These are phyloP conservation scores for Clausena lansium DNA, from an alignment of 345 rosid species.

Conservation along the genomic window DNA sequence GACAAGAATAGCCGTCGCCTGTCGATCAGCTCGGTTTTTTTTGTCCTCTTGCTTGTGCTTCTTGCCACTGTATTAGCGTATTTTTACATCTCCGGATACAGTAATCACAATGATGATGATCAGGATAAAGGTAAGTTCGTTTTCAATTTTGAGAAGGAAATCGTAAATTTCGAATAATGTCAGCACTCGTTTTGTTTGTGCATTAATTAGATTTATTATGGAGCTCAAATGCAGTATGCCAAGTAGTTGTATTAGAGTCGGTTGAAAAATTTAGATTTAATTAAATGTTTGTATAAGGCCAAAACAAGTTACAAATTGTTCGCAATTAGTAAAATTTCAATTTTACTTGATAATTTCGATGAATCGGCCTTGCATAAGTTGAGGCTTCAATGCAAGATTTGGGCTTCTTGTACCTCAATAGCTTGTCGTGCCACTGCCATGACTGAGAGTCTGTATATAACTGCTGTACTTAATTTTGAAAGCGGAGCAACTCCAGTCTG, in stretches of 20 bases:
- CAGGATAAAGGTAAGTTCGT: slow-evolving; percentile 41
- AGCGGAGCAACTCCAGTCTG: not conserved
- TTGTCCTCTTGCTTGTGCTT: slow-evolving; percentile 54
- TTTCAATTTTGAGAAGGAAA: not conserved
- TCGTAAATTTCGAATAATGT: not conserved
- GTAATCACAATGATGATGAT: slow-evolving; percentile 11
- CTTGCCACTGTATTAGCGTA: slow-evolving; percentile 61
- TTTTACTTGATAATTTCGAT: not conserved
- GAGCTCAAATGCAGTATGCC: not conserved
- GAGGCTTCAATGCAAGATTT: not conserved
- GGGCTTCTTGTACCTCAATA: not conserved
- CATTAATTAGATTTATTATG: not conserved
- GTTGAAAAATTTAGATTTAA: not conserved
- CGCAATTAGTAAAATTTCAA: not conserved
- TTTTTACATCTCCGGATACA: slow-evolving; percentile 47
- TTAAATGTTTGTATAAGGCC: not conserved
- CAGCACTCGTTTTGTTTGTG: not conserved
- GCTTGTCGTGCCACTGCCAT: not conserved
- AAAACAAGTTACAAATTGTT: not conserved
- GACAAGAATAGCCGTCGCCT: slow-evolving; percentile 51
- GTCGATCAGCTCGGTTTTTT: slow-evolving; percentile 44
- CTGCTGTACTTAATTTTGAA: not conserved
- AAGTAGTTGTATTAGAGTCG: not conserved
- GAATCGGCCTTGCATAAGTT: not conserved
- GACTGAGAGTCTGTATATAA: not conserved